Evolutionary conservation across 78 protist species (phyloP).

Genomic region (Dictyostelium intermedium): DNA sequence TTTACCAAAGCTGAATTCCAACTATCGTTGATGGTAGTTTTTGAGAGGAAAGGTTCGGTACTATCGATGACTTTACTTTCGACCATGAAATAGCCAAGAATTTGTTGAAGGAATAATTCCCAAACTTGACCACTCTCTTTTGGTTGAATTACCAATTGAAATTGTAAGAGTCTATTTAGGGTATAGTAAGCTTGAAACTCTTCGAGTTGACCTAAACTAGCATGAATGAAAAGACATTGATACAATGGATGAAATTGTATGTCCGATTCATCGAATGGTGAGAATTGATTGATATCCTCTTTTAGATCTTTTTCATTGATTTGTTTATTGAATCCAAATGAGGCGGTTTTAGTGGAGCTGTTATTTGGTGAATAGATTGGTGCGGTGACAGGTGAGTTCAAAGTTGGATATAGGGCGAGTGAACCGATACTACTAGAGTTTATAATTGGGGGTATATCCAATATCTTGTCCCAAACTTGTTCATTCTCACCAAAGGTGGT

Average conservation of each 20-base stretch:
- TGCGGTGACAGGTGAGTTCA: neutral
- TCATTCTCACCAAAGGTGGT: conserved; percentile 73
- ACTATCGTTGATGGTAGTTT: conserved; percentile 40
- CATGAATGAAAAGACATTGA: conserved; percentile 65
- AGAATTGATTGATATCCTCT: conserved; percentile 13
- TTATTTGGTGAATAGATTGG: neutral
- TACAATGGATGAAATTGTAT: conserved; percentile 69
- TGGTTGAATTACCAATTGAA: conserved; percentile 53
- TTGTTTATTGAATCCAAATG: neutral
- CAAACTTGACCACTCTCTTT: conserved; percentile 65
- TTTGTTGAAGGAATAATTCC: conserved; percentile 66
- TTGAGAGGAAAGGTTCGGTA: conserved; percentile 51
- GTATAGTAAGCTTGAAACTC: conserved; percentile 72
- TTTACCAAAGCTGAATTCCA: conserved; percentile 73
- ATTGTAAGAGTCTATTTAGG: conserved; percentile 39
- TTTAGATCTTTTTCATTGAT: conserved; percentile 12
- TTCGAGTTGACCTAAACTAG: conserved; percentile 32
- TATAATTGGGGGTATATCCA: conserved; percentile 12
- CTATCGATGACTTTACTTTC: conserved; percentile 65
- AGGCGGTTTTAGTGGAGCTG: neutral
- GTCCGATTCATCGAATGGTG: conserved; percentile 64
- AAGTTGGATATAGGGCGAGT: neutral
- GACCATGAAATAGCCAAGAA: conserved; percentile 70
- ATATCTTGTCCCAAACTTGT: conserved; percentile 48
- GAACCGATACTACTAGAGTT: conserved; percentile 38